Evolutionary conservation across 306 rosid species (phyloP).

Genomic region (Sindora glabra): DNA sequence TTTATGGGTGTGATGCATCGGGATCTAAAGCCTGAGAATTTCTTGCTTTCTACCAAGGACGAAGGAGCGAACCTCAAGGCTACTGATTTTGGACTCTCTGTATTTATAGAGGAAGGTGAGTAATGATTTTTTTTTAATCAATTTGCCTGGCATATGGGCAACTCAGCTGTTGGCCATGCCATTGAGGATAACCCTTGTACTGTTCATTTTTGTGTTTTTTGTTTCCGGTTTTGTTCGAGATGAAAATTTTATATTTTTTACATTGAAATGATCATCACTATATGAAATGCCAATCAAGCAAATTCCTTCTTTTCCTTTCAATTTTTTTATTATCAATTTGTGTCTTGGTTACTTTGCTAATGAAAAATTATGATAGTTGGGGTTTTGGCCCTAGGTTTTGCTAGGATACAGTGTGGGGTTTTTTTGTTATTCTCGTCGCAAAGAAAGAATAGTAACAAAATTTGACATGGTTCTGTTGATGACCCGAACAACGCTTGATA

Average conservation of each 20-base stretch:
- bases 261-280: background rate
- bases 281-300: background rate
- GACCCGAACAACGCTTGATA: no score
- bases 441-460: background rate
- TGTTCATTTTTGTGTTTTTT: background rate
- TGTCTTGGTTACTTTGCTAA: background rate
- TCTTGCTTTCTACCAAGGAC: constrained; percentile 68
- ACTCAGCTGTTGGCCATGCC: background rate
- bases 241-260: background rate
- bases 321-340: background rate
- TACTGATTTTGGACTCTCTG: constrained; percentile 90
- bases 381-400: background rate
- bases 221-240: background rate
- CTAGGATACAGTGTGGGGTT: background rate
- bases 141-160: background rate
- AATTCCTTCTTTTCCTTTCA: background rate
- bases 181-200: background rate
- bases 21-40: constrained; percentile 91
- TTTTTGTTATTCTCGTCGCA: background rate
- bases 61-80: constrained; percentile 64
- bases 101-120: constrained; percentile 79
- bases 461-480: background rate
- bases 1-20: constrained; percentile 92
- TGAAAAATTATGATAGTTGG: background rate
- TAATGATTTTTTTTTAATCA: background rate